Base-by-base conservation (phyloP, 2,329 filamentous ascomycete species). In the Calonectria pauciramosa region DNA sequence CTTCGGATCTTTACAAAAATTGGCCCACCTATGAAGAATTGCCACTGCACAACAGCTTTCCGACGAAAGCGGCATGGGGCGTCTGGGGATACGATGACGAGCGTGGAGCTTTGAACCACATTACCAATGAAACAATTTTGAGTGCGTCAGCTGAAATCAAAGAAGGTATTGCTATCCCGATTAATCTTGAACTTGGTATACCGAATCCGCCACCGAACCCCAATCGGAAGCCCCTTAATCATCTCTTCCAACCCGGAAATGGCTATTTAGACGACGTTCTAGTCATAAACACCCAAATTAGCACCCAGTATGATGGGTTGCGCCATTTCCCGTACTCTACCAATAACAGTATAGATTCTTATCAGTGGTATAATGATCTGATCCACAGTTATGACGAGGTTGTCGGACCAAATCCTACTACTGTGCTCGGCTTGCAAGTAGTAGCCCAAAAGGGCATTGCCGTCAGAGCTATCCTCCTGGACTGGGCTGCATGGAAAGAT, bases 21-120 rank as follows among this genome's bases (percentile, higher is more conserved):
- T 56, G 52, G 52, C 52, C 52, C 20, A 56, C 52, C 52, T 56
- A 56, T 56, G 52, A 56, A n/a, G 14, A 56, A 56, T n/a, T 56
- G 9, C 52, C 52, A 9, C 23, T 56, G 4, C 16, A 56, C 13
- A 28, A 16, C 28, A 34, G 28, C 16, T 56, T 56, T 34, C 52
- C 52, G 3, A 56, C 52, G 20, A 56, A 56, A 34, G 52, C 52
- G 6, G 52, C 52, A 10, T 56, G 52, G 52, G 52, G 52, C 14
- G 52, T 56, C 20, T 56, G 52, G 52, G 52, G 52, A 34, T 16
- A 20, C 28, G 16, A 56, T 7, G 52, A 56, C 9, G 52, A 56
- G 52, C 8, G 11, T 34, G 52, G 52, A n/a, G 52, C 52, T 20
- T 56, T 56, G 13, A 56, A 56, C 16, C 52, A 56, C 16, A 56